Percentiles rank a stretch among this genome's conserved stretches.
phyloP scores from a whole-genome alignment of 306 rosid genomes.

The Casuarina equisetifolia region DNA sequence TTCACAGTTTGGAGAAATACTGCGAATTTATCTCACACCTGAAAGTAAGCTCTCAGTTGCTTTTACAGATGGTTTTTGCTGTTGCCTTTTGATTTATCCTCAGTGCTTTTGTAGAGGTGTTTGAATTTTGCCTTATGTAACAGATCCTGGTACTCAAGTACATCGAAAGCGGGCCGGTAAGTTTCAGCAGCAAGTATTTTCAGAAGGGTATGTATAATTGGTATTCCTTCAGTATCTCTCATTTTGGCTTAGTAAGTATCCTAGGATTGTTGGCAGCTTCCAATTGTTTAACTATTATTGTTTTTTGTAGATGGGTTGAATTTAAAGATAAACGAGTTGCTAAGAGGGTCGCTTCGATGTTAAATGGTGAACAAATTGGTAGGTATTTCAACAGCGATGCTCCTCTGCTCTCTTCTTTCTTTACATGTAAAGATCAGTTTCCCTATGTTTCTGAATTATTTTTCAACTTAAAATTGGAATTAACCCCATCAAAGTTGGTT shows the following conservation, averaged over 20 bases:
- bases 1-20: constrained; percentile 69
- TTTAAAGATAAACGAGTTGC: constrained; percentile 71
- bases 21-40: constrained; percentile 69
- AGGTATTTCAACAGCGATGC: constrained; percentile 8
- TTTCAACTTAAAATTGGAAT: background rate
- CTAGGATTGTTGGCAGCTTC: background rate
- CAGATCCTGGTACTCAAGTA: constrained; percentile 49
- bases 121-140: constrained; percentile 7
- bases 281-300: constrained; percentile 16
- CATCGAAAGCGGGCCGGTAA: constrained; percentile 47
- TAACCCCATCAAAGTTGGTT: background rate
- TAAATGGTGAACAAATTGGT: constrained; percentile 95
- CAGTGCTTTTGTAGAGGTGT: background rate
- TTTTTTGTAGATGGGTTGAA: constrained; percentile 81
- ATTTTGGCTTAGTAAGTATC: constrained; percentile 15
- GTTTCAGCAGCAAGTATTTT: constrained; percentile 47
- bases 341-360: constrained; percentile 71
- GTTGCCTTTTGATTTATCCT: background rate
- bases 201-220: constrained; percentile 64
- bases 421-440: background rate
- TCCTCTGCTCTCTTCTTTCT: constrained; percentile 5
- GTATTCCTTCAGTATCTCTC: constrained; percentile 6
- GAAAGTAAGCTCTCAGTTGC: constrained; percentile 36
- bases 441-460: background rate
- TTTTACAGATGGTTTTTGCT: background rate